Evolutionary conservation across 208 protist species (phyloP), one percentile per base, ranked within the genome.

Genomic region (Trypanosoma platydactyli): DNA sequence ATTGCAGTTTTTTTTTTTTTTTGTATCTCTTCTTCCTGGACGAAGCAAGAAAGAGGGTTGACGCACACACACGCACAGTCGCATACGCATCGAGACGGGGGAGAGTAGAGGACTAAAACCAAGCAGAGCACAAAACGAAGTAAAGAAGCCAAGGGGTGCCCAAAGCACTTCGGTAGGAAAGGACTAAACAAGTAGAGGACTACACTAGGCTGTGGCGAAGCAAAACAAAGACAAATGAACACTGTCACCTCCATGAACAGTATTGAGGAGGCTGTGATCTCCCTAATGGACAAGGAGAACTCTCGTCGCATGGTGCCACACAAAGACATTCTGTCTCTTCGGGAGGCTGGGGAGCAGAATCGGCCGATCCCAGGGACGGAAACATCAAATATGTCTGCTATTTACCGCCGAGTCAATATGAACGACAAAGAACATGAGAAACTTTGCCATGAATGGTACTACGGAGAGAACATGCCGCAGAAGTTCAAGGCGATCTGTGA

Each of bases 261-360:
- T 15, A 86, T 86, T 71, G 79, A 80, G 38, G 75, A 73, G n/a
- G 83, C 73, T 29, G 68, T 83, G 2, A 77, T 80, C n/a, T 73
- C 73, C 6, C 35, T 84, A 11, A 72, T 83, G 69, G 73, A 74
- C 38, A 9, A 27, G 20, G 68, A 62, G 33, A 89, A 77, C 70
- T 53, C 53, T 40, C 58, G 65, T 38, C 79, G 68, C 42, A 33
- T 73, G 40, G 49, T 54, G 53, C 22, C 60, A 25, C 77, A 88
- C 57, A 33, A 73, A 42, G 76, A 81, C 33, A 75, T 83, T 16
- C 20, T 49, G n/a, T 46, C 35, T 30, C 81, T 84, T 54, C 58
- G 67, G 12, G 41, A 45, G 30, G 71, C 79, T 49, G 80, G 83
- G n/a, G 27, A 30, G 0, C 71, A 83, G 54, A 68, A 68, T 13